phyloP scores from a whole-genome alignment of 805 yeast genomes.

The Pichia scutulata region DNA sequence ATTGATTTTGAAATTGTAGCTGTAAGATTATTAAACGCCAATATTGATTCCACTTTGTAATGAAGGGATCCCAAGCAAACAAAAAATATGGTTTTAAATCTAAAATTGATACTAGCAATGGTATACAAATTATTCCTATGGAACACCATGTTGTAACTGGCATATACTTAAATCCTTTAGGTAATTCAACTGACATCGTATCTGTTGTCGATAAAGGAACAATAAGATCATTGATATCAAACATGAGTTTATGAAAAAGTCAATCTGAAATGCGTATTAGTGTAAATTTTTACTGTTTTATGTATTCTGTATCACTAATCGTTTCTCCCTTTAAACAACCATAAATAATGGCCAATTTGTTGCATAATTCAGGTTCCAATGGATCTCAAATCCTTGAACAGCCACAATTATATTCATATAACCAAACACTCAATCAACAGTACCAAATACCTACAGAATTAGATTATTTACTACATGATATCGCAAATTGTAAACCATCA shows the following conservation, averaged over 20 bases:
- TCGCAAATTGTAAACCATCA: slow-evolving; percentile 33
- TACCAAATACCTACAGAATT: slow-evolving; percentile 31
- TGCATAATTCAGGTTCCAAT: slow-evolving; percentile 19
- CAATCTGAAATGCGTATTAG: not conserved
- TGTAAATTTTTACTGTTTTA: too few relatives aligned
- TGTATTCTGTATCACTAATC: not conserved
- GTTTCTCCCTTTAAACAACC: not conserved
- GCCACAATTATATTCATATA: not conserved
- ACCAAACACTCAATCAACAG: not conserved
- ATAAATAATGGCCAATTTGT: not conserved
- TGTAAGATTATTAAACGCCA: slow-evolving; percentile 48
- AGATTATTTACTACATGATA: slow-evolving; percentile 39
- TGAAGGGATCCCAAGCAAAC: slow-evolving; percentile 45
- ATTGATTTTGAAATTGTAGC: slow-evolving; percentile 48
- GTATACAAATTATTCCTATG: slow-evolving; percentile 28
- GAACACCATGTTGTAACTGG: slow-evolving; percentile 37
- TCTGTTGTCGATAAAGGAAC: not conserved
- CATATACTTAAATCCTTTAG: slow-evolving; percentile 25
- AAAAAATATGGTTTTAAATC: slow-evolving; percentile 36
- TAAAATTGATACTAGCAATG: slow-evolving; percentile 37
- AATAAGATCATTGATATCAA: too few relatives aligned
- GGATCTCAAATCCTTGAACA: slow-evolving; percentile 12
- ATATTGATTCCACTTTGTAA: slow-evolving; percentile 47
- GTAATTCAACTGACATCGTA: slow-evolving; percentile 11
- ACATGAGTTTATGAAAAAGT: not conserved